phyloP scores from a whole-genome alignment of 2,329 filamentous ascomycete species.

The Gaeumannomyces tritici region DNA sequence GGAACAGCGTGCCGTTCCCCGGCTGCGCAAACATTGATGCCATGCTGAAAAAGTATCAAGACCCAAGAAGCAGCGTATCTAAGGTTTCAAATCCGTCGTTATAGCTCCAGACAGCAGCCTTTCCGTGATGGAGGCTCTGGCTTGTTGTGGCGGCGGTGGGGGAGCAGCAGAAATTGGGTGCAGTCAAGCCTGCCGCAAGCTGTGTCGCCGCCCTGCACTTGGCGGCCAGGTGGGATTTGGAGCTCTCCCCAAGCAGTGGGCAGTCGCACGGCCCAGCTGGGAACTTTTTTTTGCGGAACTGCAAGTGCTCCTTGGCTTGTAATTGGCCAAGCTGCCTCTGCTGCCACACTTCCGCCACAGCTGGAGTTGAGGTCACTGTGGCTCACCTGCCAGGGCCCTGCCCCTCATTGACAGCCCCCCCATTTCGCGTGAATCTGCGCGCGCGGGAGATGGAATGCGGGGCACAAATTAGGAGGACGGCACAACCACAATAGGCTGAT shows the following conservation, averaged over 20 bases:
- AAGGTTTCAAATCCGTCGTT: background rate
- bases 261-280: background rate
- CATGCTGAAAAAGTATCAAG: slow-evolving; percentile 42
- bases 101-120: background rate
- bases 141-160: background rate
- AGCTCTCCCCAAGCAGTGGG: background rate
- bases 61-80: background rate
- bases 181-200: background rate
- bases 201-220: background rate
- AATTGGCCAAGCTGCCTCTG: background rate
- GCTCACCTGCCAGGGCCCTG: background rate
- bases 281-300: slow-evolving; percentile 7
- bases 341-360: background rate
- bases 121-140: background rate
- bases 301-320: slow-evolving; percentile 9
- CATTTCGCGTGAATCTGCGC: background rate
- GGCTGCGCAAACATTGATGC: slow-evolving; percentile 93
- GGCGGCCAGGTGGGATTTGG: too few relatives aligned
- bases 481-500: background rate
- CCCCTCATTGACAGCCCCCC: slow-evolving; percentile 2
- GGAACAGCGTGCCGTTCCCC: slow-evolving; percentile 90
- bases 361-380: background rate
- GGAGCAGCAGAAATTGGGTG: background rate
- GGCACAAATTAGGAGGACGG: slow-evolving; percentile 4
- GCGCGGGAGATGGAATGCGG: slow-evolving; percentile 6